Evolutionary conservation across 2,329 filamentous ascomycete genomes (phyloP).

Genomic region (Cordyceps militaris): DNA sequence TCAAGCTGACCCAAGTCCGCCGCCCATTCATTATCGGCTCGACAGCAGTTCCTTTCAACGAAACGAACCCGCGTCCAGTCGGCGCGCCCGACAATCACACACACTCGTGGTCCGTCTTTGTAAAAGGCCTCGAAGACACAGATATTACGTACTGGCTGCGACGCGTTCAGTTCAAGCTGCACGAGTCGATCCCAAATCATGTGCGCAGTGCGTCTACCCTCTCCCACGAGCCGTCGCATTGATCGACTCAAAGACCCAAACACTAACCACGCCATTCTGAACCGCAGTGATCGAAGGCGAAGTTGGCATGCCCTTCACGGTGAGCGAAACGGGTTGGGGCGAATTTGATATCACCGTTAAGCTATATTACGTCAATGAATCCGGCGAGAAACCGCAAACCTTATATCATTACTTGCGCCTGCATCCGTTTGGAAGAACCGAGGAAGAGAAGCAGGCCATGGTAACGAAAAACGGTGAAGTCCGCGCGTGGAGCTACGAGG

Average conservation of each 20-base stretch:
- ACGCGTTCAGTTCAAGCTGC: constrained; percentile 95
- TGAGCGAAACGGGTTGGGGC: constrained; percentile 93
- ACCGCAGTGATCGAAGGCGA: constrained; percentile 61
- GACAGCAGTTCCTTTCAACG: constrained; percentile 72
- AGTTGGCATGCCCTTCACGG: constrained; percentile 63
- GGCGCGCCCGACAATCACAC: constrained; percentile 84
- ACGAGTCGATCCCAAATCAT: constrained; percentile 92
- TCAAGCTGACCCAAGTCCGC: constrained; percentile 57
- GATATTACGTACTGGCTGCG: constrained; percentile 94
- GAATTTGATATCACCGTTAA: constrained; percentile 97
- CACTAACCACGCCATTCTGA: not conserved
- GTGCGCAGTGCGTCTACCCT: constrained; percentile 56
- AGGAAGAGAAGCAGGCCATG: constrained; percentile 61
- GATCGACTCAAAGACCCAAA: not conserved
- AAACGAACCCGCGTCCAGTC: constrained; percentile 69
- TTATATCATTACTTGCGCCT: constrained; percentile 87
- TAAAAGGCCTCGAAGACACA: constrained; percentile 80
- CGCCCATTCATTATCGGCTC: constrained; percentile 69
- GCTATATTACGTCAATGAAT: constrained; percentile 83
- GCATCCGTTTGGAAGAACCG: constrained; percentile 80
- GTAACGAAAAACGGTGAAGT: constrained; percentile 56
- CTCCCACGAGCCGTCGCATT: not conserved
- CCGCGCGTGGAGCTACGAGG: constrained; percentile 77
- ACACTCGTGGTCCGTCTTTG: constrained; percentile 93
- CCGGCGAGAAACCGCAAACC: constrained; percentile 90